These are phyloP conservation scores for Nothophoma quercina DNA, from an alignment of 2,329 filamentous ascomycete species.

Conservation along the genomic window DNA sequence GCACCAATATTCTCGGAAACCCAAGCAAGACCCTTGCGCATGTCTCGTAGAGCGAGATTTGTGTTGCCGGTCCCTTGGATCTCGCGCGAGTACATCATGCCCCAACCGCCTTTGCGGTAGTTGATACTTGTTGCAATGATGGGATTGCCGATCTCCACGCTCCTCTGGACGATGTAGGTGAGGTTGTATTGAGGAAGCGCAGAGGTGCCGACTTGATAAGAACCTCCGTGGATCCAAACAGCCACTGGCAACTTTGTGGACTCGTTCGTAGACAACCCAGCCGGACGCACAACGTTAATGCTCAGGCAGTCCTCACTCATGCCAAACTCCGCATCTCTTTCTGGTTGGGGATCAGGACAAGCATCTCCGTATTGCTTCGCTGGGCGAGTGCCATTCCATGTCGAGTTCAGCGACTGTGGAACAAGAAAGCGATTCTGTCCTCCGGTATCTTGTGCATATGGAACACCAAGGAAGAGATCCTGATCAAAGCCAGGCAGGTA, in stretches of 20 bases:
- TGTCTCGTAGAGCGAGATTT: constrained; percentile 49
- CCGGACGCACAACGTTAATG: constrained; percentile 67
- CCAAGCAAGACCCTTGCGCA: constrained; percentile 57
- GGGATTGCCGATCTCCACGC: constrained; percentile 47
- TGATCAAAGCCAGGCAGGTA: constrained; percentile 49
- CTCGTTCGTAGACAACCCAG: constrained; percentile 51
- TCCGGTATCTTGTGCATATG: constrained; percentile 64
- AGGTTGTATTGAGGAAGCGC: constrained; percentile 66
- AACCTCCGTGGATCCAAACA: constrained; percentile 66
- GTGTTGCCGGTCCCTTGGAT: constrained; percentile 57
- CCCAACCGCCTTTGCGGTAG: constrained; percentile 69
- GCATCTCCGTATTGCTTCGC: constrained; percentile 53
- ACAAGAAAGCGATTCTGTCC: constrained; percentile 62
- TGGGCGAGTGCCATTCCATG: constrained; percentile 49
- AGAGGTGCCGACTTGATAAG: constrained; percentile 54
- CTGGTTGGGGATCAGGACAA: constrained; percentile 48
- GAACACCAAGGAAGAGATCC: constrained; percentile 60
- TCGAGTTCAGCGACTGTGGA: constrained; percentile 58
- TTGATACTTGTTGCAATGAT: constrained; percentile 49
- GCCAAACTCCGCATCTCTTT: constrained; percentile 43
- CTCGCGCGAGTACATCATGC: constrained; percentile 67
- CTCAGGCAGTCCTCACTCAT: constrained; percentile 67
- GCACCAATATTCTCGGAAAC: constrained; percentile 53
- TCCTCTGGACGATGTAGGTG: constrained; percentile 63
- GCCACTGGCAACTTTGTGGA: constrained; percentile 60